Percentiles rank a stretch among this genome's conserved stretches.
Conservation (phyloP, 1,284 basidiomycete species). For the Pascua guehoae region DNA sequence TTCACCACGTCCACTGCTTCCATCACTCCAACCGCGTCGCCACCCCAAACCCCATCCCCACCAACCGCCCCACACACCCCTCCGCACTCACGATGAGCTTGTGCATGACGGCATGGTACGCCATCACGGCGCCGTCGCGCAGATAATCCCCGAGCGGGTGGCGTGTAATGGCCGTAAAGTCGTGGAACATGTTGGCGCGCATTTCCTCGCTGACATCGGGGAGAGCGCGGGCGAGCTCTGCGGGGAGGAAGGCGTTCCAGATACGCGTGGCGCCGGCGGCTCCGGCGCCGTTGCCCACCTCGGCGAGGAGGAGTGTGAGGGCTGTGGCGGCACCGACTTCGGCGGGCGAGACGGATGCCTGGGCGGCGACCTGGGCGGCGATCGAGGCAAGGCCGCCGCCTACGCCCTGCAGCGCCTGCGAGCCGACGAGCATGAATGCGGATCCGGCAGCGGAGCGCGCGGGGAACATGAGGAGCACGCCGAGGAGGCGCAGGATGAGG, state of each 20-base stretch:
- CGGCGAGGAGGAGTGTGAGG: constrained; percentile 64
- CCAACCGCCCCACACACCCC: neutral
- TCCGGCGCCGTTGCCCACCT: constrained; percentile 56
- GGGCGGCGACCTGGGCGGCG: constrained; percentile 68
- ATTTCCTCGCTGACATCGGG: too few species aligned
- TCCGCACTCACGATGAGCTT: too few species aligned
- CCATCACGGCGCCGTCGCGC: constrained; percentile 58
- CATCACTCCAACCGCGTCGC: too few species aligned
- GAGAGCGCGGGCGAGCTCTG: neutral
- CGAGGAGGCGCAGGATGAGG: constrained; percentile 64
- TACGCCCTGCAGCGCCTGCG: constrained; percentile 53
- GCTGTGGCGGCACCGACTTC: constrained; percentile 81
- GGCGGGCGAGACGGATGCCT: constrained; percentile 60
- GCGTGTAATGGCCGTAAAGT: constrained; percentile 23
- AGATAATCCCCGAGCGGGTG: constrained; percentile 56
- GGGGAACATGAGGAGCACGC: constrained; percentile 70
- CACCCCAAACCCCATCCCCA: neutral
- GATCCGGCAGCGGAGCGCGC: constrained; percentile 60
- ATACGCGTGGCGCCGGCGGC: constrained; percentile 49
- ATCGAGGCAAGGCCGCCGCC: constrained; percentile 64
- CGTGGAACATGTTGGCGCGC: neutral
- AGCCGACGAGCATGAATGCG: constrained; percentile 52
- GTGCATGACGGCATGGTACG: constrained; percentile 45
- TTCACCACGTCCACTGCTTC: too few species aligned
- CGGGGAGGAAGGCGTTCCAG: constrained; percentile 51